Percentiles rank a stretch among this genome's conserved stretches.
These are phyloP conservation scores for Olyra latifolia DNA, from an alignment of 176 grass and related monocot genomes.

Conservation along the genomic window DNA sequence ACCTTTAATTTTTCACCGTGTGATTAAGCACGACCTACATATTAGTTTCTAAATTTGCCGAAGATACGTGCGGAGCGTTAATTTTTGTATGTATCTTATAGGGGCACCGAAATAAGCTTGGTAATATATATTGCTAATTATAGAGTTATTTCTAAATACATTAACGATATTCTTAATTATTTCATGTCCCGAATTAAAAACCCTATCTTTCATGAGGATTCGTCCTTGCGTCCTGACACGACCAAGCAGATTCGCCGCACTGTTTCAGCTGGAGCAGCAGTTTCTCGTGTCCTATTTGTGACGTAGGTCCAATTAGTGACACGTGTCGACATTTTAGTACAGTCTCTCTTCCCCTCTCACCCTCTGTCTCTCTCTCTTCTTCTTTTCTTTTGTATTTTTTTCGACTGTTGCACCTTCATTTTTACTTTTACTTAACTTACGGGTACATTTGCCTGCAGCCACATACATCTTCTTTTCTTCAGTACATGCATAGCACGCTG, in stretches of 20 bases:
- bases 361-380: neutral
- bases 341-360: neutral
- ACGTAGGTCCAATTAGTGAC: neutral
- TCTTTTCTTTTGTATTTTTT: neutral
- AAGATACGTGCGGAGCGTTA: neutral
- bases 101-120: too few species aligned
- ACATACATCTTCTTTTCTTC: neutral
- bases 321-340: neutral
- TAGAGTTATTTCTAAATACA: neutral
- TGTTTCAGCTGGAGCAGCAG: neutral
- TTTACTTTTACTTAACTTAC: neutral
- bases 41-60: neutral
- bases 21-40: too few species aligned
- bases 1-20: too few species aligned
- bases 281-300: neutral
- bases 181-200: neutral
- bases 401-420: neutral
- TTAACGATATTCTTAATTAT: neutral
- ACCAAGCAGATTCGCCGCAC: neutral
- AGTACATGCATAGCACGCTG: neutral
- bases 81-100: neutral
- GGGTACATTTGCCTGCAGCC: neutral
- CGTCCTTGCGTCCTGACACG: neutral
- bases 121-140: too few species aligned
- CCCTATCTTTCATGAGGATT: neutral